Percentiles rank a stretch among this genome's conserved stretches.
phyloP scores from a whole-genome alignment of 108 stramenopile species.

The Fragilaria radians region DNA sequence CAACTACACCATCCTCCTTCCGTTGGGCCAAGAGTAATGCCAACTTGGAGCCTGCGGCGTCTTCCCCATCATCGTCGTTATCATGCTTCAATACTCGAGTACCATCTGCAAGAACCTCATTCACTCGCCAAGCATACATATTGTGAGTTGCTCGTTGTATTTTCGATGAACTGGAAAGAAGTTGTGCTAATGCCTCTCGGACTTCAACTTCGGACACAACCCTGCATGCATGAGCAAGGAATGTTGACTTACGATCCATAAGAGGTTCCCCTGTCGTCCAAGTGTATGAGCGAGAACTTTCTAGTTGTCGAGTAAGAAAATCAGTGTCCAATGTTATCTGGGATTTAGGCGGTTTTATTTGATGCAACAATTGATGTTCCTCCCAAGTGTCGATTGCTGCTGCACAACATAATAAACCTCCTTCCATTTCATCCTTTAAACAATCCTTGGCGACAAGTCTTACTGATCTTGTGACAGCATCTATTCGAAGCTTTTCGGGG shows the following conservation, averaged over 20 bases:
- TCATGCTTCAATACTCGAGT: constrained; percentile 30
- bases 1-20: constrained; percentile 65
- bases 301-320: not conserved
- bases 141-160: constrained; percentile 25
- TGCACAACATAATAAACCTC: constrained; percentile 22
- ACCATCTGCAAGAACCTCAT: not conserved
- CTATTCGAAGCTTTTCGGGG: constrained; percentile 18
- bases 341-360: not conserved
- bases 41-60: constrained; percentile 72
- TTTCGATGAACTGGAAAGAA: constrained; percentile 19
- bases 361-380: too few relatives aligned
- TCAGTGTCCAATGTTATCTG: too few relatives aligned
- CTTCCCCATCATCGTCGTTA: constrained; percentile 94
- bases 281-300: not conserved
- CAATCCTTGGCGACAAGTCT: constrained; percentile 14
- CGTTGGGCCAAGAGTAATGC: constrained; percentile 70
- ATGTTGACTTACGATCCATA: constrained; percentile 26
- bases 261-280: constrained; percentile 30
- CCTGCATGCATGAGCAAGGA: constrained; percentile 28
- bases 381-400: constrained; percentile 29
- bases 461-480: constrained; percentile 15
- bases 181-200: constrained; percentile 14
- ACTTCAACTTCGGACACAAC: constrained; percentile 18
- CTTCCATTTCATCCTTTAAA: constrained; percentile 17
- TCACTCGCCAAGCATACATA: constrained; percentile 17